Evolutionary conservation across 805 yeast genomes (phyloP), one percentile per base, ranked within the genome.

Genomic region (Millerago galiae): DNA sequence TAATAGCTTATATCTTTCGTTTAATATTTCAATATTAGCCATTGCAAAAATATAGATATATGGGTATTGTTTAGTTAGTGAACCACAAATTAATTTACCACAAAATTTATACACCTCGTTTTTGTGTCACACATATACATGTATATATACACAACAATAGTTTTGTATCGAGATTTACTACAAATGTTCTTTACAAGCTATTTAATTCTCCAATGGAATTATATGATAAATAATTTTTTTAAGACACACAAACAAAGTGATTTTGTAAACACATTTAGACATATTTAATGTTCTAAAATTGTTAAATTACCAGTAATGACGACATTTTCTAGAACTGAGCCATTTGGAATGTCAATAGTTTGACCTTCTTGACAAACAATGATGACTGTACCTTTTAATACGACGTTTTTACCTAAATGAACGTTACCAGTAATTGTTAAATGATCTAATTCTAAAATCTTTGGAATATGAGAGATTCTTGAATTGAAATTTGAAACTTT

Each of bases 371-470:
- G 89, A 67, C 97, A 91, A 41, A 93, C 98, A 54, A 93, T 87
- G 60, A 93, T 93, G 48, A 93, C 99, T 10, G 98, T 93, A 51
- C 99, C 99, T 74, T 86, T 93, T 61, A 93, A 77, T 39, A 86
- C 82, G 51, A 93, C 95, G 56, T 79, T 80, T 64, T 84, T 85
- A 60, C 99, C 99, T 53, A 93, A 74, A 57, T 68, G 77, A 35
- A 93, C 99, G 61, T 93, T 91, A 67, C 99, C 99, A 42, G 98
- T 93, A 52, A 93, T 90, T 39, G 98, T 93, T 58, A 93, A 79
- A 66, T 93, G 99, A 65, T 93, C 99, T 59, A 93, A 79, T 70
- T 93, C 99, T 58, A 93, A 78, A 54, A 93, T 89, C 71, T 80
- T 85, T 55, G 99, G 99, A 80, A 93, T 93, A 61, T 90, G 95